phyloP scores from a whole-genome alignment of 2,329 filamentous ascomycete species.

The Colletotrichum theobromicola region DNA sequence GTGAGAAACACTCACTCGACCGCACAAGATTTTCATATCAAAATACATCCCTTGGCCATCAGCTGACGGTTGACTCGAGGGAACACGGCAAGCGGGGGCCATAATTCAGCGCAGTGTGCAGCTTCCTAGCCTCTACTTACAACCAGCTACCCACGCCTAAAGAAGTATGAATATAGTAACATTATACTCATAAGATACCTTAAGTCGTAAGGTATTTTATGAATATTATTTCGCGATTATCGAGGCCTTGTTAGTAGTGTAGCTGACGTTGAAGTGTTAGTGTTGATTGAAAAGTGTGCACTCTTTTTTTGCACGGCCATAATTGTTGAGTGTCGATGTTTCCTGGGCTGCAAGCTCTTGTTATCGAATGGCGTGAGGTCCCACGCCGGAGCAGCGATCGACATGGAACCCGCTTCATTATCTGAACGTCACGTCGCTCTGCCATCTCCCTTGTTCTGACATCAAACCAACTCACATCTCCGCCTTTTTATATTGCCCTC shows the following conservation, averaged over 20 bases:
- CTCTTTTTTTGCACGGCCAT: too few relatives aligned
- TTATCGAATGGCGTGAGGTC: not conserved
- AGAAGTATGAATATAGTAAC: too few relatives aligned
- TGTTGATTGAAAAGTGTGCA: too few relatives aligned
- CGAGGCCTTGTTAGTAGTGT: too few relatives aligned
- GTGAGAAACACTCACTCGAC: not conserved
- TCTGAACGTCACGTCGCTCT: not conserved
- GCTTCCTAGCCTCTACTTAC: too few relatives aligned
- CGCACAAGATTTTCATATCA: not conserved
- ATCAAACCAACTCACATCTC: not conserved
- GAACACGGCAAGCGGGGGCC: too few relatives aligned
- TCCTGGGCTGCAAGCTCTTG: not conserved
- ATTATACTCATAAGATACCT: too few relatives aligned
- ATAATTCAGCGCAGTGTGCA: too few relatives aligned
- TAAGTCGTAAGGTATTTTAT: too few relatives aligned
- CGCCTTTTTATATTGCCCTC: not conserved
- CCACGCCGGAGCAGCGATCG: not conserved
- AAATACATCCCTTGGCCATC: not conserved
- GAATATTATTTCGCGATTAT: too few relatives aligned
- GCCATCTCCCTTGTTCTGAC: not conserved
- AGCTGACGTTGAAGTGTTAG: too few relatives aligned
- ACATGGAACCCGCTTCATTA: not conserved
- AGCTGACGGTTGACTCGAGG: not conserved
- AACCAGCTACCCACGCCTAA: too few relatives aligned
- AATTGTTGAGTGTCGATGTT: not conserved